Conservation (phyloP, 1,284 basidiomycete species). For the Coniophora puteana region DNA sequence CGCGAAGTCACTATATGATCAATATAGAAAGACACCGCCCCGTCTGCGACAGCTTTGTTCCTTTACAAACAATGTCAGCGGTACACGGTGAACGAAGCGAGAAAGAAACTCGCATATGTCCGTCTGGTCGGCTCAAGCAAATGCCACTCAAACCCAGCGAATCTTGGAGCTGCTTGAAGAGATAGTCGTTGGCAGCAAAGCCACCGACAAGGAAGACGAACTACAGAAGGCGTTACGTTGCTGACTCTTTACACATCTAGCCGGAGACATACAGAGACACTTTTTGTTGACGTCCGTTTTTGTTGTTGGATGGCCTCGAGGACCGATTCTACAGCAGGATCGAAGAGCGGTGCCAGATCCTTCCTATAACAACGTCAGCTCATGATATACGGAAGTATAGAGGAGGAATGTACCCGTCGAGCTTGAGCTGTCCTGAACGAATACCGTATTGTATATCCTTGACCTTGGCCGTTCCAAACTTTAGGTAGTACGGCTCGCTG, state of each 20-base stretch:
- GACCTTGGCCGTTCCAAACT: constrained; percentile 40
- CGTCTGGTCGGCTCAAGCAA: constrained; percentile 30
- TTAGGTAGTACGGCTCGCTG: constrained; percentile 39
- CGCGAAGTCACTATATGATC: constrained; percentile 44
- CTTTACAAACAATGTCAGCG: constrained; percentile 22
- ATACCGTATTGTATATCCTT: constrained; percentile 39
- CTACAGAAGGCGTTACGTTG: constrained; percentile 13
- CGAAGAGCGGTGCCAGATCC: constrained; percentile 39
- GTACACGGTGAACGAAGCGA: constrained; percentile 25
- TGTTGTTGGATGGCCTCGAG: constrained; percentile 33
- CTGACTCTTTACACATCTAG: background rate
- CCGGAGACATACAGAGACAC: constrained; percentile 25
- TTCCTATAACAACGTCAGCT: constrained; percentile 20
- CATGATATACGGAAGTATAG: background rate
- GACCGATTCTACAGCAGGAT: constrained; percentile 39
- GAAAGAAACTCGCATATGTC: constrained; percentile 30
- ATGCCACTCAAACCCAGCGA: constrained; percentile 23
- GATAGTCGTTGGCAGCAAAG: constrained; percentile 45
- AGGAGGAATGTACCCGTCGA: constrained; percentile 32
- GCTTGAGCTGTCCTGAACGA: constrained; percentile 37
- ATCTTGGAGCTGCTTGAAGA: constrained; percentile 32
- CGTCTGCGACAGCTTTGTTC: constrained; percentile 53
- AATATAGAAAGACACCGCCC: constrained; percentile 47
- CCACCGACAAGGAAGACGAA: constrained; percentile 38
- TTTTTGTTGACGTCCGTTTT: constrained; percentile 19